These are phyloP conservation scores for Biscutella auriculata DNA, from an alignment of 441 rosid species.

Conservation along the genomic window DNA sequence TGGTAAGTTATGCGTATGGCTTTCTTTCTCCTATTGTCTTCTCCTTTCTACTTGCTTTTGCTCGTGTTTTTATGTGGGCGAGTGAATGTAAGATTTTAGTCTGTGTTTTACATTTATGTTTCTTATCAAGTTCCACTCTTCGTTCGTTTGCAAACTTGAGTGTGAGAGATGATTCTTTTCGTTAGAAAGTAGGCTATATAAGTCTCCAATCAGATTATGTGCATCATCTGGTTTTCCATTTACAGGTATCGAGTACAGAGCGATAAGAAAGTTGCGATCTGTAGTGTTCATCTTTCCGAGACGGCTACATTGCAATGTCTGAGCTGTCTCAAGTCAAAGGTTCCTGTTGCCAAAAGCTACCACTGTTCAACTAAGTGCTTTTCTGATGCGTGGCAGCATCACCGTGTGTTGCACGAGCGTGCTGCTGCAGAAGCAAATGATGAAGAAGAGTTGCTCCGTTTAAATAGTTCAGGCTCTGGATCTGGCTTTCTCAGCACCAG, in stretches of 20 bases:
- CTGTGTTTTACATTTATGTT: too few species aligned
- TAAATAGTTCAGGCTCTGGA: constrained; percentile 27
- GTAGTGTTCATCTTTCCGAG: constrained; percentile 37
- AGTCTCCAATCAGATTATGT: not conserved
- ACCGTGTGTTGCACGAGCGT: constrained; percentile 26
- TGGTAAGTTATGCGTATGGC: constrained; percentile 43
- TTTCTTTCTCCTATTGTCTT: too few species aligned
- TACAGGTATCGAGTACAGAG: constrained; percentile 37
- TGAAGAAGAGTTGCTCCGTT: constrained; percentile 15
- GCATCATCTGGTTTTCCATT: not conserved
- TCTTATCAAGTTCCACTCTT: not conserved
- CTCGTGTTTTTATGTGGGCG: too few species aligned
- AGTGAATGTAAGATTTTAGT: too few species aligned
- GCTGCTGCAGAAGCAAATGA: constrained; percentile 21
- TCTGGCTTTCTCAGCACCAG: constrained; percentile 20
- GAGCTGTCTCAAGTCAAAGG: constrained; percentile 26
- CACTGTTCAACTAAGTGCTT: constrained; percentile 39
- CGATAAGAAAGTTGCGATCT: constrained; percentile 23
- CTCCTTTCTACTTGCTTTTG: too few species aligned
- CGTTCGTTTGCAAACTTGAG: not conserved
- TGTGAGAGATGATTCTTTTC: not conserved
- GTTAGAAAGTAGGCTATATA: not conserved
- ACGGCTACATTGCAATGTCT: constrained; percentile 39
- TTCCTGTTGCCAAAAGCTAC: constrained; percentile 29
- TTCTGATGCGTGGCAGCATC: constrained; percentile 34